Percentiles rank a stretch among this genome's conserved stretches.
Evolutionary conservation across 345 rosid genomes (phyloP).

Genomic region (Hibiscus syriacus): DNA sequence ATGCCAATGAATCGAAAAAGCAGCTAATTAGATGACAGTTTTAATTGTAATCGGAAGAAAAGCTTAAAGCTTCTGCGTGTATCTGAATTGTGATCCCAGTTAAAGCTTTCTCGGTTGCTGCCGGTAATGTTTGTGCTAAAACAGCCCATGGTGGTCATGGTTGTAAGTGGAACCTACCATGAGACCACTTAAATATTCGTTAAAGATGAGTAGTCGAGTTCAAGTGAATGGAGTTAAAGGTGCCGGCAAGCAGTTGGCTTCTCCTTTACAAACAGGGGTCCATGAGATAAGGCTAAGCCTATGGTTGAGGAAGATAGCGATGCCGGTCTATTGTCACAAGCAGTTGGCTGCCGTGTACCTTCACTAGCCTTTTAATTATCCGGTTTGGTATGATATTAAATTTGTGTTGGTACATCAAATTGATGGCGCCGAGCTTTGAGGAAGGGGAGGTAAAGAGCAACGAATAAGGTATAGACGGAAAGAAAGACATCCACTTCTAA

Average conservation of each 20-base stretch:
- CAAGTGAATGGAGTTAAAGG: too few species aligned
- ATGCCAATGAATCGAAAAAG: constrained; percentile 6
- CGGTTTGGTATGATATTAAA: neutral
- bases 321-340: neutral
- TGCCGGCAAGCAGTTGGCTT: too few species aligned
- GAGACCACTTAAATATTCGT: too few species aligned
- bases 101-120: neutral
- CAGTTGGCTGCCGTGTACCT: neutral
- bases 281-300: neutral
- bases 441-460: too few species aligned
- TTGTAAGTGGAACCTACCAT: neutral
- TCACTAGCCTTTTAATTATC: neutral
- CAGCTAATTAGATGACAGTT: constrained; percentile 1
- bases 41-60: constrained; percentile 4
- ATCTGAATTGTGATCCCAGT: neutral
- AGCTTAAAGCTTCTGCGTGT: constrained; percentile 11
- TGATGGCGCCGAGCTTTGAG: constrained; percentile 1
- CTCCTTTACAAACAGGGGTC: too few species aligned
- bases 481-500: too few species aligned
- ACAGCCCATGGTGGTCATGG: neutral
- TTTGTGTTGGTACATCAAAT: neutral
- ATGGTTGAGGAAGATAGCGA: neutral
- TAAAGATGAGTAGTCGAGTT: too few species aligned
- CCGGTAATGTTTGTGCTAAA: neutral
- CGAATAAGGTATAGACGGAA: too few species aligned